Evolutionary conservation across 176 grass and related monocot species (phyloP).

Genomic region (Paspalum vaginatum): DNA sequence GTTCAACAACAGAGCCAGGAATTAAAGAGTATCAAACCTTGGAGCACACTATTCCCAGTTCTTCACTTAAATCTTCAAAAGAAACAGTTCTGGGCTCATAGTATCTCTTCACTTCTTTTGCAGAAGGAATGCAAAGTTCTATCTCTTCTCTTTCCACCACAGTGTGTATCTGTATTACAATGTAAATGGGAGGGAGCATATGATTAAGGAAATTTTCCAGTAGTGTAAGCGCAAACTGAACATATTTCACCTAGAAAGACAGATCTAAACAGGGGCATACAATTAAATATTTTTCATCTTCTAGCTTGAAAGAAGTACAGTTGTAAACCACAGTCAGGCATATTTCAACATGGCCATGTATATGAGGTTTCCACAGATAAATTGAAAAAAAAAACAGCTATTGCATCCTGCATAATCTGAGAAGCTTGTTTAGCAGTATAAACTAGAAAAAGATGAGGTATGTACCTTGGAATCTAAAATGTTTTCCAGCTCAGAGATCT

Average conservation of each 20-base stretch:
- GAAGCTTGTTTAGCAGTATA: constrained; percentile 11
- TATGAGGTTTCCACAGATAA: constrained; percentile 31
- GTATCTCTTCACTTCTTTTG: constrained; percentile 73
- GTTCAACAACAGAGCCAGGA: constrained; percentile 20
- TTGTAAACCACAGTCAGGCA: constrained; percentile 26
- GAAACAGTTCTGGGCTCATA: constrained; percentile 58
- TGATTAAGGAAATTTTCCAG: not conserved
- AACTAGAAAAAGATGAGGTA: not conserved
- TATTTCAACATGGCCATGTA: constrained; percentile 13
- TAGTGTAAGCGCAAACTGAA: constrained; percentile 14
- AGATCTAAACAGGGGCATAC: not conserved
- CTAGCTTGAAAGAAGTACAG: constrained; percentile 6
- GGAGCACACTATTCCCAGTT: constrained; percentile 45
- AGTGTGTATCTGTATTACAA: constrained; percentile 68
- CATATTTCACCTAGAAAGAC: constrained; percentile 19
- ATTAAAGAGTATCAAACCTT: constrained; percentile 50
- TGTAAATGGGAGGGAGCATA: not conserved
- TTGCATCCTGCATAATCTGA: constrained; percentile 10
- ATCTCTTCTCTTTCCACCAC: constrained; percentile 73
- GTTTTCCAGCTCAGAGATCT: constrained; percentile 75
- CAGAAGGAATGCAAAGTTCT: constrained; percentile 63
- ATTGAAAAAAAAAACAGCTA: constrained; percentile 7
- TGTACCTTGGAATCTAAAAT: constrained; percentile 84
- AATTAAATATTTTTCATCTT: not conserved
- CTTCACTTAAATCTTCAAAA: constrained; percentile 63